These are phyloP conservation scores for Polyporus tsugae DNA, from an alignment of 1,284 basidiomycete species.

Conservation along the genomic window DNA sequence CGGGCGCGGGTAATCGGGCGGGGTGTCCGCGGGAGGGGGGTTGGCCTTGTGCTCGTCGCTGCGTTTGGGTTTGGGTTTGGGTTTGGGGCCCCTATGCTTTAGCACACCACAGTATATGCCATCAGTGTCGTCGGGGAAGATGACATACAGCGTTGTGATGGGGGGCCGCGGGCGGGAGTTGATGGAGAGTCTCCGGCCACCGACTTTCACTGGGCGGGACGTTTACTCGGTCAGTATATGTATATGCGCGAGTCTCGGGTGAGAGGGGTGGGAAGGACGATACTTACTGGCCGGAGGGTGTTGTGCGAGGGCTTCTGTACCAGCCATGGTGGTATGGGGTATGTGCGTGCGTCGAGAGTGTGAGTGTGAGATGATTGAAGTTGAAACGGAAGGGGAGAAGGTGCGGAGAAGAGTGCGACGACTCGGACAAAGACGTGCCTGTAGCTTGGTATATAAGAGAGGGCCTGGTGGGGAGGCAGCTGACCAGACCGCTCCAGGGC, in stretches of 20 bases:
- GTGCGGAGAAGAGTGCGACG: background rate
- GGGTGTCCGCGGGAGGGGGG: slow-evolving; percentile 36
- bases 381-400: background rate
- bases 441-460: slow-evolving; percentile 24
- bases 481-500: slow-evolving; percentile 33
- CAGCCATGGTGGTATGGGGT: slow-evolving; percentile 19
- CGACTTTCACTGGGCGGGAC: slow-evolving; percentile 67
- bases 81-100: background rate
- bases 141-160: slow-evolving; percentile 46
- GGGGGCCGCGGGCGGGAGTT: slow-evolving; percentile 51
- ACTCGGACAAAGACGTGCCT: background rate
- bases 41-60: slow-evolving; percentile 42
- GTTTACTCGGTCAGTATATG: background rate
- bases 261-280: background rate
- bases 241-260: background rate
- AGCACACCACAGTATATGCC: slow-evolving; percentile 4
- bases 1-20: slow-evolving; percentile 70
- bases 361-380: background rate
- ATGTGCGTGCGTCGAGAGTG: slow-evolving; percentile 3
- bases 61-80: background rate
- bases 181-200: slow-evolving; percentile 66
- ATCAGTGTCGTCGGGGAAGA: background rate
- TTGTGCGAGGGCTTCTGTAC: slow-evolving; percentile 39
- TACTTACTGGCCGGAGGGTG: slow-evolving; percentile 38
- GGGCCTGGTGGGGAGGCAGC: slow-evolving; percentile 25